phyloP scores from a whole-genome alignment of 2,329 filamentous ascomycete genomes.

The Ophiocordyceps camponoti-rufipedis region DNA sequence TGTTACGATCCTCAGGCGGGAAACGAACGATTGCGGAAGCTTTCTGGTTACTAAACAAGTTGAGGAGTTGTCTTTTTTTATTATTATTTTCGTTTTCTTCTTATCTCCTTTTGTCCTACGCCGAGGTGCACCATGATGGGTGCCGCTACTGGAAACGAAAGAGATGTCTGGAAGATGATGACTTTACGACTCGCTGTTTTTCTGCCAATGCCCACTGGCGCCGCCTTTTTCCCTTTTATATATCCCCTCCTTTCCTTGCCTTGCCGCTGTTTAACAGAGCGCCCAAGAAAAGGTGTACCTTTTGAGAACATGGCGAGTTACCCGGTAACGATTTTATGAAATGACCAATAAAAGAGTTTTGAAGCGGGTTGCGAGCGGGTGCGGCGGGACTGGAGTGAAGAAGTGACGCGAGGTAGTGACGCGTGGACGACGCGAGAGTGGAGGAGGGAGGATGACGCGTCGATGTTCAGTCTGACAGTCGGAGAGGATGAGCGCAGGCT shows the following conservation, averaged over 20 bases:
- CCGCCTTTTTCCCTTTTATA: constrained; percentile 3
- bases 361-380: constrained; percentile 1
- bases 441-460: no score
- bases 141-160: constrained; percentile 7
- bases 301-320: constrained; percentile 15
- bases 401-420: no score
- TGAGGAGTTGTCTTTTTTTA: not conserved
- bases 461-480: no score
- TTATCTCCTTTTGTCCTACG: not conserved
- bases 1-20: constrained; percentile 20
- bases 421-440: no score
- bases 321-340: constrained; percentile 21
- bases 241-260: not conserved
- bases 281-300: constrained; percentile 13
- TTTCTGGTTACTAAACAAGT: not conserved
- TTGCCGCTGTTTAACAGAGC: constrained; percentile 7
- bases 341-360: constrained; percentile 19
- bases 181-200: constrained; percentile 14
- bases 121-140: no score
- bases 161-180: constrained; percentile 12
- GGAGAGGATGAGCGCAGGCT: no score
- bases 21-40: constrained; percentile 9
- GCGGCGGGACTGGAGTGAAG: not conserved
- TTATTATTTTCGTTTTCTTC: not conserved
- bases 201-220: constrained; percentile 1